A percentile compares a stretch with the other conserved stretches of the same genome.
Evolutionary conservation across 2,329 filamentous ascomycete genomes (phyloP).

Genomic region (Aspergillus quadrilineatus): DNA sequence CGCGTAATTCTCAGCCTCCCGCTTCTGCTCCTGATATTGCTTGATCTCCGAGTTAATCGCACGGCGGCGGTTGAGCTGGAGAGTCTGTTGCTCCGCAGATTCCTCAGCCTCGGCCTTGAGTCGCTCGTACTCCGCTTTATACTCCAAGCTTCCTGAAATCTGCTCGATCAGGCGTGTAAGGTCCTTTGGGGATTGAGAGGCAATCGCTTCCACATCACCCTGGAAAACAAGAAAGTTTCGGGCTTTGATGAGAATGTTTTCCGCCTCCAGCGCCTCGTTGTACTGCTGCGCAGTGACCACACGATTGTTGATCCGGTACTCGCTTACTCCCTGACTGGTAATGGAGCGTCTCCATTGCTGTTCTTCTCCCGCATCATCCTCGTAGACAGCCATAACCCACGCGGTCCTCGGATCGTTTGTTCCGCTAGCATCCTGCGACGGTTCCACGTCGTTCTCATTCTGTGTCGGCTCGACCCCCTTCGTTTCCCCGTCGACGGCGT

Average conservation of each 20-base stretch:
- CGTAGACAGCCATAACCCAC: constrained; percentile 99
- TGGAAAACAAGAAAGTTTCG: constrained; percentile 98
- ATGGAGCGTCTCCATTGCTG: constrained; percentile 96
- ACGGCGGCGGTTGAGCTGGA: constrained; percentile 82
- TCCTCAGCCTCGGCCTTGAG: constrained; percentile 84
- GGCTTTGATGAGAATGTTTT: constrained; percentile 97
- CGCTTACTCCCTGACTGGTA: constrained; percentile 81
- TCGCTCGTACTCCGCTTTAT: constrained; percentile 88
- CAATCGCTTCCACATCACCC: constrained; percentile 95
- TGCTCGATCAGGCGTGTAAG: constrained; percentile 93
- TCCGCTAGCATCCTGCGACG: constrained; percentile 58
- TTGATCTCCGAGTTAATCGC: constrained; percentile 98
- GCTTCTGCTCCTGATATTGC: constrained; percentile 95
- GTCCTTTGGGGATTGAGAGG: constrained; percentile 89
- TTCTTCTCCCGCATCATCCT: constrained; percentile 92
- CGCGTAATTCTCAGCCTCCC: constrained; percentile 90
- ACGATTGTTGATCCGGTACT: constrained; percentile 95
- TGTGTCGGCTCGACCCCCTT: constrained; percentile 61
- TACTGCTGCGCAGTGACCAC: constrained; percentile 87
- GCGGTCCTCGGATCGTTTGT: constrained; percentile 83
- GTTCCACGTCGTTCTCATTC: constrained; percentile 56
- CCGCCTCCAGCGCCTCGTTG: constrained; percentile 84
- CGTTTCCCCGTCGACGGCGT: constrained; percentile 63
- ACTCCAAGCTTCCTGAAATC: constrained; percentile 92
- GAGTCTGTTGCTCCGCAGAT: constrained; percentile 82